Conservation (phyloP, 2,329 filamentous ascomycete species). For the Diaporthe eres region DNA sequence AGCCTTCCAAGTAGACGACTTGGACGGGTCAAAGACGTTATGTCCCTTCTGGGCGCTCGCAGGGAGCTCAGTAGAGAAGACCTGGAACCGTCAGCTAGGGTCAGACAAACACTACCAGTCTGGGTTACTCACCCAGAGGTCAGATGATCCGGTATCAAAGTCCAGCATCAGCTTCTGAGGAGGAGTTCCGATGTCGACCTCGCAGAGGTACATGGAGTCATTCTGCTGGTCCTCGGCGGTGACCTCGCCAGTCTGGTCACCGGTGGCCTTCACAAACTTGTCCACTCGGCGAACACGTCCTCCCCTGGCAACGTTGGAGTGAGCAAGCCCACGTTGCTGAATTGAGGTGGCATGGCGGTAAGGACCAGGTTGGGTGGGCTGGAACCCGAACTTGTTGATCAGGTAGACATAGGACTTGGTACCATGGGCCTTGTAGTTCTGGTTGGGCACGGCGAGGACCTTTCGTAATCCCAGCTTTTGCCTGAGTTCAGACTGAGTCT, state of each 20-base stretch:
- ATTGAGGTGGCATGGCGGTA: slow-evolving; percentile 67
- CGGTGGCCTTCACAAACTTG: slow-evolving; percentile 61
- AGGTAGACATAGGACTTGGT: slow-evolving; percentile 74
- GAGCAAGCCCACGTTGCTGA: slow-evolving; percentile 63
- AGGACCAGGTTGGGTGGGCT: slow-evolving; percentile 73
- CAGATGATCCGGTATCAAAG: slow-evolving; percentile 80
- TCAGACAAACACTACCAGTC: background rate
- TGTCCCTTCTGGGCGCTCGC: slow-evolving; percentile 58
- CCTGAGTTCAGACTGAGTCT: slow-evolving; percentile 53
- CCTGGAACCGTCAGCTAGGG: slow-evolving; percentile 51
- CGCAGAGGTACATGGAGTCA: slow-evolving; percentile 75
- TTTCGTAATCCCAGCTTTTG: slow-evolving; percentile 57
- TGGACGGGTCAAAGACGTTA: slow-evolving; percentile 70
- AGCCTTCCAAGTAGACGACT: slow-evolving; percentile 72
- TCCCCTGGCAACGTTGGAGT: slow-evolving; percentile 60
- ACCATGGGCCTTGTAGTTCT: slow-evolving; percentile 71
- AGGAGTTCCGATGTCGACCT: slow-evolving; percentile 75
- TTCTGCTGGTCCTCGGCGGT: slow-evolving; percentile 76
- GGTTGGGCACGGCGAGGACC: slow-evolving; percentile 68
- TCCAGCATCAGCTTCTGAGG: slow-evolving; percentile 73
- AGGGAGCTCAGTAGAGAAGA: slow-evolving; percentile 68
- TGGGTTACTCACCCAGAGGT: slow-evolving; percentile 72
- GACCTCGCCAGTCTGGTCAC: slow-evolving; percentile 61
- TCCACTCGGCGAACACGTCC: slow-evolving; percentile 63
- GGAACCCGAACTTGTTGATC: slow-evolving; percentile 74